Evolutionary conservation across 352 stramenopile species (phyloP), one percentile per base, ranked within the genome.

Genomic region (Pythium biforme): DNA sequence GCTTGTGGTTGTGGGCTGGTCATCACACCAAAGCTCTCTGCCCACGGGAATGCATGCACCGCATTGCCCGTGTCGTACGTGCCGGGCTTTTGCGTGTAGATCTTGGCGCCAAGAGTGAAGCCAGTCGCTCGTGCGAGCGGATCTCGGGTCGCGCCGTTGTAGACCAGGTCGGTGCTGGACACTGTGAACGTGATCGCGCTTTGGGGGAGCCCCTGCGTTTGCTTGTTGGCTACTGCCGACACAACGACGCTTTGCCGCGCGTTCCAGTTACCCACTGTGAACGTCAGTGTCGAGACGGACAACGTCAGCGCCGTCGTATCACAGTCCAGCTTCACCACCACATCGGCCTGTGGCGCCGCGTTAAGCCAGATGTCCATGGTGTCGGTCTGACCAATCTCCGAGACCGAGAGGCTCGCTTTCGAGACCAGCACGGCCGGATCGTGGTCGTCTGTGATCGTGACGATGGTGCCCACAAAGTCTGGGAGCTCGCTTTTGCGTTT

Each of bases 391-490:
- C 82, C 80, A 31, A 92, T 86, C 63, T 92, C 80, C 15, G 82
- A 90, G 4, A 82, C 53, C 0, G 80, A 89, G 17, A 90, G 27
- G 54, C 76, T 89, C 4, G 73, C 71, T 58, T 90, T 92, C 1
- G 76, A 77, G n/a, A 92, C 39, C 11, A 92, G 48, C 10, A 92
- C 70, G 0, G 82, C 82, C 3, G 82, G 53, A 56, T 92, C 82
- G 1, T 67, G 68, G 43, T 92, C 82, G 15, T 92, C 82, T 53
- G 71, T 53, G 54, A 92, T 92, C 0, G 78, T 79, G 43, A 92
- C 82, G 49, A 92, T 78, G 17, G 82, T 76, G 0, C 80, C 76
- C 20, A 92, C 66, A 55, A 87, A 88, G 56, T 92, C 80, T 10
- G 74, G 41, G 0, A 89, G 61, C 52, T 75, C 59, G 20, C 69